Conservation (phyloP, 768 basidiomycete genomes). For the Boletus fagicola region DNA sequence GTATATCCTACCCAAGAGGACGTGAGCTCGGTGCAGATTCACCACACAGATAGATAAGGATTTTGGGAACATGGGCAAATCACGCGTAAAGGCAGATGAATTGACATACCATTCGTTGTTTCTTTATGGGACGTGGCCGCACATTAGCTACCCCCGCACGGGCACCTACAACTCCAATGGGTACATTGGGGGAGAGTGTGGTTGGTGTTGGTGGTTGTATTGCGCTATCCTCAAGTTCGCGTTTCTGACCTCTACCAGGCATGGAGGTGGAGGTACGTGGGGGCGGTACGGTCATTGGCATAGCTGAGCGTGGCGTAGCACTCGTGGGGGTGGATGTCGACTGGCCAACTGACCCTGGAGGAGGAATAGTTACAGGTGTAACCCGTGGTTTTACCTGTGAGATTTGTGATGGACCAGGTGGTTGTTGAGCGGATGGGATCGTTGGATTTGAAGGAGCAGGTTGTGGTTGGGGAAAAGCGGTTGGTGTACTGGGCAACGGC, state of each 20-base stretch:
- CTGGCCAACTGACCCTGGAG: conserved; percentile 24
- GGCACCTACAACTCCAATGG: conserved; percentile 42
- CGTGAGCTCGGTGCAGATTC: conserved; percentile 9
- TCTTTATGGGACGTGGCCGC: conserved; percentile 71
- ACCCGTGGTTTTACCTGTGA: conserved; percentile 29
- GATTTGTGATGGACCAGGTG: conserved; percentile 13
- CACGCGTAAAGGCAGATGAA: not conserved
- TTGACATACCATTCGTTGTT: conserved; percentile 63
- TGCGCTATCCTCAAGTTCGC: conserved; percentile 29
- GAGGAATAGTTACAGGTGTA: conserved; percentile 35
- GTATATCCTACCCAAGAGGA: conserved; percentile 47
- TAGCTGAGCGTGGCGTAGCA: conserved; percentile 32
- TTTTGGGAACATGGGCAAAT: not conserved
- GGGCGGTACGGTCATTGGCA: conserved; percentile 25
- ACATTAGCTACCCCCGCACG: conserved; percentile 58
- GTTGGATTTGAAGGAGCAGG: conserved; percentile 24
- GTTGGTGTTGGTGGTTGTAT: conserved; percentile 24
- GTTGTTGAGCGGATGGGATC: conserved; percentile 25
- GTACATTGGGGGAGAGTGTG: conserved; percentile 22
- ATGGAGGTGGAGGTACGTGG: conserved; percentile 17
- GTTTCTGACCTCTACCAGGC: conserved; percentile 33
- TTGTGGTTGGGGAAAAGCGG: conserved; percentile 36
- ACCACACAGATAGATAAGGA: not conserved
- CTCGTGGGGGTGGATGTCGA: conserved; percentile 35
- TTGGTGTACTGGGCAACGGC: conserved; percentile 23